Evolutionary conservation across 257 asterid genomes (phyloP), one percentile per base, ranked within the genome.

Genomic region (Solanum arcanum): DNA sequence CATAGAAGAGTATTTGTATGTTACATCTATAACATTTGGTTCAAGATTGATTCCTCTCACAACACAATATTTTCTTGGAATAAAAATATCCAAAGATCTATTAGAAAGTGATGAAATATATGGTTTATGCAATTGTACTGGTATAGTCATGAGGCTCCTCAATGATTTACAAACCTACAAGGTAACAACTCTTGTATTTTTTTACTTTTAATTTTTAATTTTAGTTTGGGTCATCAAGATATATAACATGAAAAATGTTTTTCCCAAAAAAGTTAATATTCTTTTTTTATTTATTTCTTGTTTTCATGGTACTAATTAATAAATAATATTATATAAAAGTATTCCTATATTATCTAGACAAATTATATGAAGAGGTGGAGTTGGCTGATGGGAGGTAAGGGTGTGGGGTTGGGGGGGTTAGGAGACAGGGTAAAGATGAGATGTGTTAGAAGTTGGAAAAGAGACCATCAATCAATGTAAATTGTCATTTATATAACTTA

Each of bases 111-210:
- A 37, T 46, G 90, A 87, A 78, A 64, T 88, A 44, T 52, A 52
- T 42, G 74, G 13, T 31, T 72, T 90, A 39, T 89, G 88, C 87
- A 62, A 46, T 82, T 86, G 86, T 60, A 85, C 39, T 7, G 31
- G 86, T 5, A 56, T 78, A 16, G 84, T 72, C 39, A 35, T 80
- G 15, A 75, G 93, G 5, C 90, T 91, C 31, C 90, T 86, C 41
- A 91, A 91, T 16, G 93, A 89, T 66, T 37, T 87, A 47, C 76
- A 44, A 47, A 87, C 88, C 5, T 86, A 27, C 49, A 60, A 90
- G 92, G 92, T 90, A 73, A 73, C 10, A 64, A 59, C 12, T 20
- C 33, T 64, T 10, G 33, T 64, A n/a, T 23, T 4, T 21, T 16
- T 21, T 4, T 62, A 6, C 33, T 31, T 3, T 3, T 31, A 31